Evolutionary conservation across 2,329 filamentous ascomycete genomes (phyloP), one percentile per base, ranked within the genome.

Genomic region (Diaporthe helianthi): DNA sequence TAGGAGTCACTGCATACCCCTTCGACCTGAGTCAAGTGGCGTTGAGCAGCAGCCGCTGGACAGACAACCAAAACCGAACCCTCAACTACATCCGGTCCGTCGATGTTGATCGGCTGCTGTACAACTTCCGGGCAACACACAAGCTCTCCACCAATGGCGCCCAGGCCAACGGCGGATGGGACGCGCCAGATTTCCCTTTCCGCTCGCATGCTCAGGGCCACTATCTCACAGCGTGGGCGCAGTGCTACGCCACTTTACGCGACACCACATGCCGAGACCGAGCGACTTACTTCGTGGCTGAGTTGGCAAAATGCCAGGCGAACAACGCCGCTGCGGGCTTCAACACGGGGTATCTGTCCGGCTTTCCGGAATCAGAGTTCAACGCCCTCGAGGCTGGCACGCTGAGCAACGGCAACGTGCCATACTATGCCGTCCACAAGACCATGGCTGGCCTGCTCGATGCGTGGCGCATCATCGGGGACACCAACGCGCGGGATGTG

Each of bases 341-440:
- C 67, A 77, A 53, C 4, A 55, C 76, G 0, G 84, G 85, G 0
- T 87, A 87, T 68, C 76, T 87, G 0, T 83, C 82, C 4, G 84
- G 84, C 2, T 87, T 86, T 38, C 83, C 84, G 0, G 85, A 87
- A 71, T 84, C 83, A 0, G 84, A 86, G 17, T 83, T 87, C 52
- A 75, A 71, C 1, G 77, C 76, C 0, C 75, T 86, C 1, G 84
- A 86, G 67, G 74, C 75, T 0, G 76, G 83, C 0, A 83, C 78
- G 0, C 75, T 86, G 15, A 79, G 41, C 64, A 84, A 82, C 51
- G 84, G 84, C 33, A 86, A 86, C 55, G 85, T 87, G 0, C 84
- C 84, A 0, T 87, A 86, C 75, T 87, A 87, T 69, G 81, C 81
- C 26, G 78, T 86, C n/a, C 85, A 87, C 76, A 87, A 86, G 77